Evolutionary conservation across 2,329 filamentous ascomycete species (phyloP).

Genomic region (Calonectria crousiana): DNA sequence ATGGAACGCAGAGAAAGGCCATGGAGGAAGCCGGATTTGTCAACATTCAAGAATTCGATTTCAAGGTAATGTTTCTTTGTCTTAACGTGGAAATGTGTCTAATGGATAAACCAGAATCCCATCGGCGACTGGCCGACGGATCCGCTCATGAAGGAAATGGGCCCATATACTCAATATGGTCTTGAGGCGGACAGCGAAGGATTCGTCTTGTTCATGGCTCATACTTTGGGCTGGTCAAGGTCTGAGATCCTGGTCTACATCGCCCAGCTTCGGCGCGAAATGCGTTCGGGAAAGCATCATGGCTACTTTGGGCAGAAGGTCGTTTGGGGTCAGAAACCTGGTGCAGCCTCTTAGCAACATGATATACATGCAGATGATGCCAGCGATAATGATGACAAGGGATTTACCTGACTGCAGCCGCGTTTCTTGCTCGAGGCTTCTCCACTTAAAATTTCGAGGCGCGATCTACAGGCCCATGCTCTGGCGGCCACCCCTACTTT

Average conservation of each 20-base stretch:
- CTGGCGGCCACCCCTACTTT: slow-evolving; percentile 5
- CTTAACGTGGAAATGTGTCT: background rate
- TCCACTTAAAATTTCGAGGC: background rate
- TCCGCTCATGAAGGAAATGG: slow-evolving; percentile 34
- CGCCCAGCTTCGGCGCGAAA: slow-evolving; percentile 48
- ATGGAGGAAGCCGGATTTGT: slow-evolving; percentile 38
- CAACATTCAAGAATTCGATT: slow-evolving; percentile 41
- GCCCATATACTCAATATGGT: slow-evolving; percentile 46
- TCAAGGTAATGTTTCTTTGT: slow-evolving; percentile 20
- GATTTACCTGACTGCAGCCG: background rate
- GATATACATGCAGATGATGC: background rate
- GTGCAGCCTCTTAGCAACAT: background rate
- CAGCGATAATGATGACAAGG: background rate
- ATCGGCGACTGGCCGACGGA: slow-evolving; percentile 36
- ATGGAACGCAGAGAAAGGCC: slow-evolving; percentile 33
- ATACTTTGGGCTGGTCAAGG: slow-evolving; percentile 52
- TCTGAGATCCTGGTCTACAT: slow-evolving; percentile 50
- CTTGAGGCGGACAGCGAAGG: slow-evolving; percentile 53
- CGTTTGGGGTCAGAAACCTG: slow-evolving; percentile 52
- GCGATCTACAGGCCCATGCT: background rate
- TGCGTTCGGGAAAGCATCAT: slow-evolving; percentile 44
- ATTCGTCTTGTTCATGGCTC: slow-evolving; percentile 49
- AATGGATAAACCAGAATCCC: slow-evolving; percentile 25
- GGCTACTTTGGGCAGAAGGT: slow-evolving; percentile 47
- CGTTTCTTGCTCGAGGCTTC: background rate